A percentile compares a stretch with the other conserved stretches of the same genome.
phyloP scores from a whole-genome alignment of 78 protist species.

The Chrysochromulina parva region DNA sequence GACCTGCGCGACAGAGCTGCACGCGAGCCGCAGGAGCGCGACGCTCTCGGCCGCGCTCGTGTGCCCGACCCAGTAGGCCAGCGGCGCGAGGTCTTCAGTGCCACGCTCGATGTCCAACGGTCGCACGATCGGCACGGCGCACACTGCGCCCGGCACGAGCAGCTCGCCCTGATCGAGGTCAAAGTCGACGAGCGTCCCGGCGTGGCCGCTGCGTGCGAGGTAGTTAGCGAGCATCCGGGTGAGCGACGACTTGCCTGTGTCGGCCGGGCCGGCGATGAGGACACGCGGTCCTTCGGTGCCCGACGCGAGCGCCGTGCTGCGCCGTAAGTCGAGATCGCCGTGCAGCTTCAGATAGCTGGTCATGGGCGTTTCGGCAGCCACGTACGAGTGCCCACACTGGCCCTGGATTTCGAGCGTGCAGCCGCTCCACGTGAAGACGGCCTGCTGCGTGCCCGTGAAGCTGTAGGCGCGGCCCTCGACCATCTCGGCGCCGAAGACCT shows the following conservation, averaged over 20 bases:
- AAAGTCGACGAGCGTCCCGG: slow-evolving; percentile 63
- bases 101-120: slow-evolving; percentile 27
- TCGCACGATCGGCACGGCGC: background rate
- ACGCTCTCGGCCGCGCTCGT: background rate
- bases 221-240: slow-evolving; percentile 59
- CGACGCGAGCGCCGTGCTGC: background rate
- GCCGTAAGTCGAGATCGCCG: slow-evolving; percentile 44
- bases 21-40: background rate
- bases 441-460: slow-evolving; percentile 46
- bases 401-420: slow-evolving; percentile 38
- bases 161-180: slow-evolving; percentile 51
- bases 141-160: background rate
- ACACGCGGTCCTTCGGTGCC: slow-evolving; percentile 34
- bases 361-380: slow-evolving; percentile 72
- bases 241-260: slow-evolving; percentile 76
- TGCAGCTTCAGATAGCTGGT: slow-evolving; percentile 40
- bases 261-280: slow-evolving; percentile 74
- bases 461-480: slow-evolving; percentile 30
- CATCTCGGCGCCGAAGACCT: slow-evolving; percentile 74
- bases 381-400: background rate
- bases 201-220: slow-evolving; percentile 53
- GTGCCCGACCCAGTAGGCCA: slow-evolving; percentile 71
- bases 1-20: background rate
- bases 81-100: slow-evolving; percentile 42
- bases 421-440: slow-evolving; percentile 70